These are phyloP conservation scores for Microstroma glucosiphilum DNA, from an alignment of 1,284 basidiomycete genomes.

Conservation along the genomic window DNA sequence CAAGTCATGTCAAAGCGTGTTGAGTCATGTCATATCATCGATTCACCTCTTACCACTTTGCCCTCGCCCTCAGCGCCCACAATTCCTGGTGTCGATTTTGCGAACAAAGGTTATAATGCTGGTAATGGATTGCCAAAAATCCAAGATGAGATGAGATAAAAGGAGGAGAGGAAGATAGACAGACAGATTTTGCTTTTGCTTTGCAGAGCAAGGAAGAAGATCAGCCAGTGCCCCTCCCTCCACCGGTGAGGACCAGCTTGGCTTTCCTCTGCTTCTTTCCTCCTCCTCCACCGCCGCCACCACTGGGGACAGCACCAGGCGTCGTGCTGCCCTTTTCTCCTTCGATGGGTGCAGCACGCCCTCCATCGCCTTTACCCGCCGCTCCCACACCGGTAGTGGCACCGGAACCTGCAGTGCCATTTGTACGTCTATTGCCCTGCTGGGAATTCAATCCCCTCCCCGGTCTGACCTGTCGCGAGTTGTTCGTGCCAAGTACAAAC, in stretches of 20 bases:
- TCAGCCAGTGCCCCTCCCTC: conserved; percentile 21
- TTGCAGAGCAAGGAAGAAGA: no score
- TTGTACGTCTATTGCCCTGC: background rate
- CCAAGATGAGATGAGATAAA: no score
- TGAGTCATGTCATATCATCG: no score
- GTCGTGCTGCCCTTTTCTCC: background rate
- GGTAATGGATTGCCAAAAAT: no score
- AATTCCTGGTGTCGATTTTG: no score
- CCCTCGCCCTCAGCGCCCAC: no score
- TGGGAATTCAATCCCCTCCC: conserved; percentile 25
- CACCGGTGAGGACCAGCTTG: conserved; percentile 42
- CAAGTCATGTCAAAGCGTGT: no score
- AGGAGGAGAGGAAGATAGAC: no score
- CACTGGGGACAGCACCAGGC: background rate
- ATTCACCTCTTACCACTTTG: no score
- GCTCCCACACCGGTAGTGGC: conserved; percentile 1
- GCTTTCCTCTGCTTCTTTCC: conserved; percentile 15
- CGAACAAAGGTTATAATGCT: no score
- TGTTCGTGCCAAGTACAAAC: conserved; percentile 32
- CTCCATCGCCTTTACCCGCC: background rate
- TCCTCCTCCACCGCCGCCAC: background rate
- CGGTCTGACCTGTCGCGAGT: conserved; percentile 16
- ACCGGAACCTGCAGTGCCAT: background rate
- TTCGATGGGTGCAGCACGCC: background rate
- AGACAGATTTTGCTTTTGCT: no score